These are phyloP conservation scores for Fusarium sp. DNA, from an alignment of 2,329 filamentous ascomycete genomes.

Conservation along the genomic window DNA sequence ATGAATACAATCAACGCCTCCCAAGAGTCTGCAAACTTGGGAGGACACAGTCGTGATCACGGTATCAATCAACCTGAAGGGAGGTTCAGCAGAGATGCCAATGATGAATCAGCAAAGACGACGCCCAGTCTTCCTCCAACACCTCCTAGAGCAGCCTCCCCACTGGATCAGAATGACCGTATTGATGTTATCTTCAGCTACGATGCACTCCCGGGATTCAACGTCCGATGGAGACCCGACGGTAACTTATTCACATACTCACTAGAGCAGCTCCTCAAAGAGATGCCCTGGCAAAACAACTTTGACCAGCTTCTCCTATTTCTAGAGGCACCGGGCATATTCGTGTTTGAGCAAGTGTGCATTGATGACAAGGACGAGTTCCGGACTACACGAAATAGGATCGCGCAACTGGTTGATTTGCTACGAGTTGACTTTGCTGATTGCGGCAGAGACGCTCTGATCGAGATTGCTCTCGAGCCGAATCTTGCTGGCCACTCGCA, in stretches of 20 bases:
- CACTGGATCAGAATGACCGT: not conserved
- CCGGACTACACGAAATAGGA: not conserved
- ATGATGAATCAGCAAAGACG: not conserved
- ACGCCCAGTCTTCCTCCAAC: rapidly evolving
- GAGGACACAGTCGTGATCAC: not conserved
- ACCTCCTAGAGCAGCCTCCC: not conserved
- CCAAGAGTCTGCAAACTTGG: not conserved
- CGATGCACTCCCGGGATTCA: slow-evolving; percentile 1
- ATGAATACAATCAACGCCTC: not conserved
- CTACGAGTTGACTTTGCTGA: not conserved
- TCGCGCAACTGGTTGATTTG: not conserved
- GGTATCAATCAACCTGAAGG: no score
- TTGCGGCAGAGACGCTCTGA: not conserved
- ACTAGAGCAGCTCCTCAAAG: not conserved
- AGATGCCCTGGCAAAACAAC: not conserved
- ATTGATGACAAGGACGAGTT: slow-evolving; percentile 4
- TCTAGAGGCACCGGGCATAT: not conserved
- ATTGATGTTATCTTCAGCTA: slow-evolving; percentile 7
- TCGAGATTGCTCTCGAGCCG: slow-evolving; percentile 9
- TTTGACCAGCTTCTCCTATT: slow-evolving; percentile 1
- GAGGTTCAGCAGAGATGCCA: not conserved
- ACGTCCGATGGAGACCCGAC: rapidly evolving
- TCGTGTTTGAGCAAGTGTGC: not conserved
- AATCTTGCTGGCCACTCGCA: not conserved
- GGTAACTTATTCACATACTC: slow-evolving; percentile 1